These are phyloP conservation scores for Penicillium sp. DNA, from an alignment of 2,329 filamentous ascomycete species.

Conservation along the genomic window DNA sequence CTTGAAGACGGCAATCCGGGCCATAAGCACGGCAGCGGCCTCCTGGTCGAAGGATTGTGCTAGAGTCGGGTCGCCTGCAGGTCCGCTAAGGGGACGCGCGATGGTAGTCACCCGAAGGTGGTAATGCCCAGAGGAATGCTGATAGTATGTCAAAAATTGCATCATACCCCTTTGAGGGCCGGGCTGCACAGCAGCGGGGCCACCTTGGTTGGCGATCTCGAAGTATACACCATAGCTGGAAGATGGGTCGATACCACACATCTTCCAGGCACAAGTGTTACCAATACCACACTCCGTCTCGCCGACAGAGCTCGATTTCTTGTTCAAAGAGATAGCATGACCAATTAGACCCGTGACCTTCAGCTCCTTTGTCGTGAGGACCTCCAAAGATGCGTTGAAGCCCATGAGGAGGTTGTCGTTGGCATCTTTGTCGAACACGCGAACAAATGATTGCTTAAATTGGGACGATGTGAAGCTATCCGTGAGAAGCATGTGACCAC, in stretches of 20 bases:
- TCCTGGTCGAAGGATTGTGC: constrained; percentile 98
- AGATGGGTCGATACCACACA: constrained; percentile 95
- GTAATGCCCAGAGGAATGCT: constrained; percentile 94
- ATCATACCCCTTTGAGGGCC: constrained; percentile 91
- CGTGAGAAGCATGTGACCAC: constrained; percentile 96
- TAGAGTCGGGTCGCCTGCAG: constrained; percentile 88
- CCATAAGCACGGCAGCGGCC: constrained; percentile 96
- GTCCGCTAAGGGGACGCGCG: constrained; percentile 84
- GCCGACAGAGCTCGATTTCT: constrained; percentile 94
- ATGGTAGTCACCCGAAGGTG: constrained; percentile 95
- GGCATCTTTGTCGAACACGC: constrained; percentile 94
- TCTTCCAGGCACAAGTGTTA: constrained; percentile 99
- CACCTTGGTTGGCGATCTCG: constrained; percentile 92
- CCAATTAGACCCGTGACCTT: constrained; percentile 98
- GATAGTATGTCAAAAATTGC: constrained; percentile 98
- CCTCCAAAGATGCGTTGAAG: constrained; percentile 94
- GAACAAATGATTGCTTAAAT: constrained; percentile 98
- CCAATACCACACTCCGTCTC: constrained; percentile 98
- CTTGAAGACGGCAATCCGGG: constrained; percentile 98
- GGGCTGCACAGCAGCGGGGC: constrained; percentile 79
- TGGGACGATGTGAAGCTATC: constrained; percentile 98
- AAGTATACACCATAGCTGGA: constrained; percentile 97
- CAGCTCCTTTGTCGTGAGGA: constrained; percentile 94
- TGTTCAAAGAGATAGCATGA: constrained; percentile 94
- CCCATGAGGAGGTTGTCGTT: constrained; percentile 96